Percentiles rank a stretch among this genome's conserved stretches.
Evolutionary conservation across 805 yeast species (phyloP).

Genomic region (Saccharomycopsis fibuligera): DNA sequence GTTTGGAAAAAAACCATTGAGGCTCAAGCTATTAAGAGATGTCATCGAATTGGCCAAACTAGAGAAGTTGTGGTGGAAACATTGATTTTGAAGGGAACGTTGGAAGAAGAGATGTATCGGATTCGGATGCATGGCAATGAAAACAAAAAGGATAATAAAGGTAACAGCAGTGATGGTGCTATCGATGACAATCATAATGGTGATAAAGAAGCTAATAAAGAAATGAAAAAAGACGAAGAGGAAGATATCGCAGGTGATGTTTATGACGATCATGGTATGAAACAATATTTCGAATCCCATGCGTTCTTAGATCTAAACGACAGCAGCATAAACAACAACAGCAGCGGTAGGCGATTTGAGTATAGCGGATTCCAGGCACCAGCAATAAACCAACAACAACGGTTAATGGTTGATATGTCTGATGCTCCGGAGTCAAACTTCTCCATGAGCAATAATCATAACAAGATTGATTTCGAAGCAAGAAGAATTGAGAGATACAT

Average conservation of each 20-base stretch:
- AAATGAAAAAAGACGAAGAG: slow-evolving; percentile 17
- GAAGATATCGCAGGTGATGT: slow-evolving; percentile 31
- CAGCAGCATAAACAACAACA: slow-evolving; percentile 23
- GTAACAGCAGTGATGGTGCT: slow-evolving; percentile 18
- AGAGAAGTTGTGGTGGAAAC: slow-evolving; percentile 66
- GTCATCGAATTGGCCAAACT: slow-evolving; percentile 69
- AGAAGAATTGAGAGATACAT: not conserved
- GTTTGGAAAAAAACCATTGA: slow-evolving; percentile 65
- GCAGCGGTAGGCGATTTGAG: no score
- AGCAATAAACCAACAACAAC: not conserved
- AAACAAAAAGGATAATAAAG: slow-evolving; percentile 17
- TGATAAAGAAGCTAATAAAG: slow-evolving; percentile 16
- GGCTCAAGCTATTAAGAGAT: slow-evolving; percentile 73
- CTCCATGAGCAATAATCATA: no score
- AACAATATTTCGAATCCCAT: slow-evolving; percentile 45
- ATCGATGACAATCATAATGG: slow-evolving; percentile 22
- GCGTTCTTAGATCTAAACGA: slow-evolving; percentile 37
- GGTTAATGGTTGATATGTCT: not conserved
- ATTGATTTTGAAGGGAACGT: slow-evolving; percentile 50
- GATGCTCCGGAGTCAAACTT: not conserved
- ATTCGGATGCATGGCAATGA: slow-evolving; percentile 21
- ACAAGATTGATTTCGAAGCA: not conserved
- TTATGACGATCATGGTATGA: slow-evolving; percentile 56
- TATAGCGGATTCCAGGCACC: slow-evolving; percentile 22
- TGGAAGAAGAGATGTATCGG: slow-evolving; percentile 64